These are phyloP conservation scores for Debaryomycetaceae sp. DNA, from an alignment of 1,139 yeast genomes.

Conservation along the genomic window DNA sequence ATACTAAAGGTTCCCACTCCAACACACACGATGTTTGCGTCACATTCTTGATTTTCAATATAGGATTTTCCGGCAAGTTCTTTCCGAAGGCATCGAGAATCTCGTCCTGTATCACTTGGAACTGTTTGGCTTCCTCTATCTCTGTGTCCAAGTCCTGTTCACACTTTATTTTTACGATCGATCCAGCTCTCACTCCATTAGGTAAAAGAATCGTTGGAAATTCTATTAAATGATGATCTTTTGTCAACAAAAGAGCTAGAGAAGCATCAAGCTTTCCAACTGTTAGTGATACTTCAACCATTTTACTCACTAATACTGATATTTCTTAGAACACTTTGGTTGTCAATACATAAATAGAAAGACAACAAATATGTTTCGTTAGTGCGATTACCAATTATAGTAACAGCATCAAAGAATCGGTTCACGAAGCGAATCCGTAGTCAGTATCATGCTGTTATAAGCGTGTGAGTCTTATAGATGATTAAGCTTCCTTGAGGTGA, in stretches of 20 bases:
- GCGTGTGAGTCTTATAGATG: no score
- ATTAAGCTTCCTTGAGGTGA: no score
- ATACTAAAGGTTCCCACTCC: constrained; percentile 85
- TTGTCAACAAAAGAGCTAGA: constrained; percentile 81
- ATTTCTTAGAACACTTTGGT: neutral
- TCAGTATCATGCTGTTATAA: no score
- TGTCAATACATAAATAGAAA: neutral
- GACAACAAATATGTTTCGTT: neutral
- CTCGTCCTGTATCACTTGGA: constrained; percentile 66
- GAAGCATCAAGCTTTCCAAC: constrained; percentile 97
- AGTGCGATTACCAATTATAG: neutral
- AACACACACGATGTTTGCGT: constrained; percentile 95
- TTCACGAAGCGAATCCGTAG: no score
- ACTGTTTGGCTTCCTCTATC: constrained; percentile 52
- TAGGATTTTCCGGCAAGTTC: constrained; percentile 69
- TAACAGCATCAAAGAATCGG: no score
- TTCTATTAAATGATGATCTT: constrained; percentile 92
- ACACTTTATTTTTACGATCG: constrained; percentile 84
- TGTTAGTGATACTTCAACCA: constrained; percentile 88
- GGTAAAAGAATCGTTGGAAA: constrained; percentile 93
- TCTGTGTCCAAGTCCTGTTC: constrained; percentile 78
- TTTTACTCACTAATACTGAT: constrained; percentile 13
- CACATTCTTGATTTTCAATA: constrained; percentile 66
- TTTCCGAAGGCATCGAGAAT: constrained; percentile 73
- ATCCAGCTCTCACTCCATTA: constrained; percentile 87